Percentiles rank a stretch among this genome's conserved stretches.
Evolutionary conservation across 257 asterid species (phyloP).

Genomic region (Catharanthus roseus): DNA sequence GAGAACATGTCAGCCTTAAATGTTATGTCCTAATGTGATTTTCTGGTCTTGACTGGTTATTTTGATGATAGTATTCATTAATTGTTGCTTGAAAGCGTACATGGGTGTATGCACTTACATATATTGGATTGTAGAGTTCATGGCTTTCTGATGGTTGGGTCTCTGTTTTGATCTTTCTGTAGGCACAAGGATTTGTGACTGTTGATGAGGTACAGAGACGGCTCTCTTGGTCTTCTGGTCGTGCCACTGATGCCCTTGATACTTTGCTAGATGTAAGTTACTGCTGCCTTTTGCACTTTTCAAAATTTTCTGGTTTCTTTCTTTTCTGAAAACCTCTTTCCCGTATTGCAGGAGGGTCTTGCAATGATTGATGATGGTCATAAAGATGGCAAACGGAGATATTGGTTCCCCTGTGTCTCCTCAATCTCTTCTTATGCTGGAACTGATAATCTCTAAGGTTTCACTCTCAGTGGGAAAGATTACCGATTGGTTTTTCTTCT

Average conservation of each 20-base stretch:
- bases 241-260: conserved; percentile 90
- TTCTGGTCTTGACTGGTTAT: not conserved
- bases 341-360: conserved; percentile 67
- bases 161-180: conserved; percentile 17
- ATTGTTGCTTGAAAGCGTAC: not conserved
- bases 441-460: conserved; percentile 35
- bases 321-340: conserved; percentile 1
- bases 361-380: conserved; percentile 91
- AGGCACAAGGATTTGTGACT: conserved; percentile 91
- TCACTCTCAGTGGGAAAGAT: conserved; percentile 6
- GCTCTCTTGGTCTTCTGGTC: conserved; percentile 82
- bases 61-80: not conserved
- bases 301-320: not conserved
- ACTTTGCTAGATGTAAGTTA: conserved; percentile 70
- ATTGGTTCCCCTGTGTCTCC: conserved; percentile 88
- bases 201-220: conserved; percentile 83
- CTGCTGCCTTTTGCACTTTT: conserved; percentile 5
- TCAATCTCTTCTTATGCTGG: conserved; percentile 52
- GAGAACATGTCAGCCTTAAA: not conserved
- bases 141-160: not conserved
- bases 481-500: not conserved
- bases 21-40: not conserved
- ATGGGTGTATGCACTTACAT: not conserved
- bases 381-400: conserved; percentile 62
- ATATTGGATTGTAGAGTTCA: not conserved